A percentile compares a stretch with the other conserved stretches of the same genome.
phyloP scores from a whole-genome alignment of 176 grass and related monocot genomes.

The Luzula sylvatica region DNA sequence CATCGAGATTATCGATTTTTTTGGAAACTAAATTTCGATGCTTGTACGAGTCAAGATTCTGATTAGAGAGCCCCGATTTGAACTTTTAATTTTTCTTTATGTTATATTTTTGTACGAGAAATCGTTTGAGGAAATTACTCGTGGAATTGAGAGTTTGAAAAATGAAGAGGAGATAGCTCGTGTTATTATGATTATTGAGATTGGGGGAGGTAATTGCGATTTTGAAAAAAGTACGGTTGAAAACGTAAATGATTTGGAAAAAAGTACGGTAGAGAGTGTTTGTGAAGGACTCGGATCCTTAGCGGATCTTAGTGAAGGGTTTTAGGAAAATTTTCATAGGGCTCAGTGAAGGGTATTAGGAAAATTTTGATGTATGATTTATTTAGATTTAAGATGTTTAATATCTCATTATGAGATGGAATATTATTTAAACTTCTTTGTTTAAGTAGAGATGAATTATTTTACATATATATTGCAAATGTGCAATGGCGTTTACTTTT shows the following conservation, averaged over 20 bases:
- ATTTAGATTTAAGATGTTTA: too few relatives aligned
- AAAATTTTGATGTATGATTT: too few relatives aligned
- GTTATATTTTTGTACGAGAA: slow-evolving; percentile 44
- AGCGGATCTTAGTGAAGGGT: slow-evolving; percentile 49
- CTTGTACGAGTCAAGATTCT: slow-evolving; percentile 46
- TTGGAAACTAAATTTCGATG: slow-evolving; percentile 58
- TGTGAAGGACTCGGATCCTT: slow-evolving; percentile 46
- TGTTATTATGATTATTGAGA: slow-evolving; percentile 30
- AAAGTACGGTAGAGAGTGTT: slow-evolving; percentile 39
- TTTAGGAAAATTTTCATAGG: slow-evolving; percentile 54
- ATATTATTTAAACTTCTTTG: too few relatives aligned
- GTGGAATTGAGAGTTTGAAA: slow-evolving; percentile 23
- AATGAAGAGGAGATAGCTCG: slow-evolving; percentile 28
- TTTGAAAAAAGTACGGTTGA: slow-evolving; percentile 18
- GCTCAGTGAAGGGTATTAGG: too few relatives aligned
- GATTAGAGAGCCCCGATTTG: slow-evolving; percentile 83
- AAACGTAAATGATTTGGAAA: slow-evolving; percentile 41
- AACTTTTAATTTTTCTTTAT: slow-evolving; percentile 63
- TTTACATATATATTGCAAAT: too few relatives aligned
- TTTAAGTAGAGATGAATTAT: too few relatives aligned
- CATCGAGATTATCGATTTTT: slow-evolving; percentile 53
- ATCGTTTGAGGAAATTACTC: slow-evolving; percentile 50
- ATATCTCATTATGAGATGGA: too few relatives aligned
- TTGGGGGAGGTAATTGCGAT: slow-evolving; percentile 28
- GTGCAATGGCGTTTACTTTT: too few relatives aligned